A percentile compares a stretch with the other conserved stretches of the same genome.
Conservation (phyloP, 805 yeast species). For the Wickerhamiella azyma region DNA sequence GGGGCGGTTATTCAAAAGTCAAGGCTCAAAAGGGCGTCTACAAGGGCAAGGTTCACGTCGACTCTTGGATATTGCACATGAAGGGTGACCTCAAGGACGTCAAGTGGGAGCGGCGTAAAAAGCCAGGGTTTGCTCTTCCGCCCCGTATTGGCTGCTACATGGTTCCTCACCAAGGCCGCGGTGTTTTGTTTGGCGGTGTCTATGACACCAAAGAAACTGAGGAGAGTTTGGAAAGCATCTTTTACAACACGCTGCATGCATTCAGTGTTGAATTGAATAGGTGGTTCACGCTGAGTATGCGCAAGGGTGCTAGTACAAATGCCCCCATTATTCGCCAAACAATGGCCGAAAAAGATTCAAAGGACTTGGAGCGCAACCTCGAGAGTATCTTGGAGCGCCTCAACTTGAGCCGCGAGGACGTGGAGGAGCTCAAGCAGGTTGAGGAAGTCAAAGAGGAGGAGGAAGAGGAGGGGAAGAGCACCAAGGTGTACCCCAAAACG, state of each 20-base stretch:
- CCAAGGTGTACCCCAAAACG: constrained; percentile 41
- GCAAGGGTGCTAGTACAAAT: constrained; percentile 34
- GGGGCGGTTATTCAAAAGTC: constrained; percentile 91
- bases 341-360: constrained; percentile 29
- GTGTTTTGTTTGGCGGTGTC: constrained; percentile 89
- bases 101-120: constrained; percentile 80
- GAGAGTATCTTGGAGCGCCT: constrained; percentile 30
- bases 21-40: constrained; percentile 74
- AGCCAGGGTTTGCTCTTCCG: constrained; percentile 80
- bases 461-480: constrained; percentile 26
- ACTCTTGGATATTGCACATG: constrained; percentile 80
- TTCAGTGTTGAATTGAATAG: constrained; percentile 77
- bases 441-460: constrained; percentile 27
- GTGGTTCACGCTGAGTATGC: constrained; percentile 64
- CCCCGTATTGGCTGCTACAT: constrained; percentile 92
- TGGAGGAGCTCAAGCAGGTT: constrained; percentile 22
- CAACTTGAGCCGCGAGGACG: constrained; percentile 16
- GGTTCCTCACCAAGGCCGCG: constrained; percentile 82
- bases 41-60: constrained; percentile 79
- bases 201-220: constrained; percentile 92
- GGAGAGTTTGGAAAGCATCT: constrained; percentile 72
- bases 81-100: constrained; percentile 62
- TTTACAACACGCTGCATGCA: constrained; percentile 66
- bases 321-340: constrained; percentile 29
- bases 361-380: constrained; percentile 69